Conservation (phyloP, 768 basidiomycete genomes). For the Tricholoma furcatifolium region DNA sequence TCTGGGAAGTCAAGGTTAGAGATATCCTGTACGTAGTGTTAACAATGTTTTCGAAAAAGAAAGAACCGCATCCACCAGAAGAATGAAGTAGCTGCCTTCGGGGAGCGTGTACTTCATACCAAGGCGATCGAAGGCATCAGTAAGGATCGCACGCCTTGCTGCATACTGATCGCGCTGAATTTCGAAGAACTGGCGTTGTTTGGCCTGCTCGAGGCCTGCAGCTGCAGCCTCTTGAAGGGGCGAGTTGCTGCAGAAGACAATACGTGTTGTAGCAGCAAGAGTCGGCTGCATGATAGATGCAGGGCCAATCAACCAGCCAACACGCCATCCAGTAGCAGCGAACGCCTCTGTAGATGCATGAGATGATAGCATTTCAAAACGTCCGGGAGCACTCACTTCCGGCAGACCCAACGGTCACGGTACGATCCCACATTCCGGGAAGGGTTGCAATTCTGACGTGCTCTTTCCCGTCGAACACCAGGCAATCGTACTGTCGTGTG, state of each 20-base stretch:
- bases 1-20: constrained; percentile 78
- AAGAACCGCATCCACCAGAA: constrained; percentile 55
- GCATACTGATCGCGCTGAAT: constrained; percentile 74
- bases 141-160: constrained; percentile 75
- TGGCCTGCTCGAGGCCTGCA: constrained; percentile 80
- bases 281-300: constrained; percentile 79
- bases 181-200: constrained; percentile 72
- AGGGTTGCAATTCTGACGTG: constrained; percentile 91
- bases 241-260: constrained; percentile 94
- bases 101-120: constrained; percentile 87
- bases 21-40: constrained; percentile 54
- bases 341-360: constrained; percentile 70
- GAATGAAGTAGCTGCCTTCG: constrained; percentile 88
- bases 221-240: constrained; percentile 95
- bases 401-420: constrained; percentile 93
- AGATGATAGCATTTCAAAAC: not conserved
- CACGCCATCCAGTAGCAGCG: constrained; percentile 95
- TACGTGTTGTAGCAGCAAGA: constrained; percentile 87
- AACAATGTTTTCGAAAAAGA: not conserved
- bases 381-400: constrained; percentile 61
- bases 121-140: constrained; percentile 75
- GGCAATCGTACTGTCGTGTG: constrained; percentile 77
- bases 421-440: constrained; percentile 99
- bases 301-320: constrained; percentile 95
- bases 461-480: constrained; percentile 84